Conservation (phyloP, 768 basidiomycete species). For the Tephrocybe sp. region DNA sequence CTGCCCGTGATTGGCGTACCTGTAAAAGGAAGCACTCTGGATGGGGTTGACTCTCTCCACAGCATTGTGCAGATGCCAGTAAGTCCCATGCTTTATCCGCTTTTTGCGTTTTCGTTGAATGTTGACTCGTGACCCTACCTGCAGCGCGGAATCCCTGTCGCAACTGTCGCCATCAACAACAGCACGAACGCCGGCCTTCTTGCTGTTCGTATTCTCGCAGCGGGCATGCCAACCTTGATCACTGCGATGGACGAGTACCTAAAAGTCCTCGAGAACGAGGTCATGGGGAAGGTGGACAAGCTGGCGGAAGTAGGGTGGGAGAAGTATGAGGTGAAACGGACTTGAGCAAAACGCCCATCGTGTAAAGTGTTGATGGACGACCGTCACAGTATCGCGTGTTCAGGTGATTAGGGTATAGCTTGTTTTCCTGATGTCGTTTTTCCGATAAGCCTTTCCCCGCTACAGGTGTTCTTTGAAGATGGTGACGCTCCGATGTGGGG, state of each 20-base stretch:
- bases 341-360: no score
- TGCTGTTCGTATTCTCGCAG: conserved; percentile 83
- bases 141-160: conserved; percentile 94
- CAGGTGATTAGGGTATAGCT: conserved; percentile 8
- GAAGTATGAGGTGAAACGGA: conserved; percentile 55
- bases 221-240: conserved; percentile 66
- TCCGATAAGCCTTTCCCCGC: conserved; percentile 4
- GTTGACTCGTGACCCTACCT: not conserved
- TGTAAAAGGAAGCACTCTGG: conserved; percentile 90
- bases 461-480: not conserved
- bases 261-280: conserved; percentile 67
- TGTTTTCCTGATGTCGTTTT: conserved; percentile 15
- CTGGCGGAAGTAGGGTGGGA: conserved; percentile 87
- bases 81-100: conserved; percentile 30
- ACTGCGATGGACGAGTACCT: conserved; percentile 75
- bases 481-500: not conserved
- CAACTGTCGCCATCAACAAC: conserved; percentile 97
- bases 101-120: not conserved
- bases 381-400: not conserved
- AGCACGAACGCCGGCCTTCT: conserved; percentile 91
- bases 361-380: not conserved
- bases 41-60: conserved; percentile 95
- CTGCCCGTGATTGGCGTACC: conserved; percentile 96
- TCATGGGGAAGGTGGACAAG: conserved; percentile 74
- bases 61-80: conserved; percentile 99